Base-by-base conservation (phyloP, 2,329 filamentous ascomycete species). In the Myriosclerotinia scirpicola region DNA sequence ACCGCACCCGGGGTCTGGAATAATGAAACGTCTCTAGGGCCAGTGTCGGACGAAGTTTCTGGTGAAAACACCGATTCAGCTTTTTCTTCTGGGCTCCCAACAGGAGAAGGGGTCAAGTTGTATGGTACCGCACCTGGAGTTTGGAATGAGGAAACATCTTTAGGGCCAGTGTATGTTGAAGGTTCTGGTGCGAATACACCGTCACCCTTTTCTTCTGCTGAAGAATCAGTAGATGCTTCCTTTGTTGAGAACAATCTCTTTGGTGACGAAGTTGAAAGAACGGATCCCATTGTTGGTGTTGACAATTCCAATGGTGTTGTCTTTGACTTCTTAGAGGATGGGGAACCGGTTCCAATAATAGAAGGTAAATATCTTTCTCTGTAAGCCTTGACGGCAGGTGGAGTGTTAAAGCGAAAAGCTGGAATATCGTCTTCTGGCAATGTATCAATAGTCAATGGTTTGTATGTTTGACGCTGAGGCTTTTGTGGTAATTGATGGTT, bases 301-400 rank as follows among this genome's bases (percentile, higher is more conserved):
- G 44, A 48, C n/a, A 2, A 38, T 38, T 50, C 30, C n/a, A 60
- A 60, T 12, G 2, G 7, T 22, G 58, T 9, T 40, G 15, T 22
- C n/a, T 60, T 38, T 11, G 15, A 22, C 22, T 60, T 36, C 4
- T 60, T 26, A 30, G 40, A 15, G 30, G 42, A 22, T 12, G 20
- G 15, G 26, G n/a, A 38, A n/a, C 5, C 46, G 5, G 5, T 22
- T 50, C 8, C 20, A 38, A 60, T 50, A 38, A 60, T 50, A 36
- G 58, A 60, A 26, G 58, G 58, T 26, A 60, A 15, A 50, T 60
- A 60, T 60, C 34, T 22, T 50, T 60, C 58, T 26, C 44, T 48
- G 34, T 60, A 60, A 38, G 15, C 34, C n/a, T 38, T 60, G 26
- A 48, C 26, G n/a, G 58, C 58, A 50, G 44, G 44, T 17, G 58